Conservation (phyloP, 768 basidiomycete genomes). For the Lentinula aciculospora region DNA sequence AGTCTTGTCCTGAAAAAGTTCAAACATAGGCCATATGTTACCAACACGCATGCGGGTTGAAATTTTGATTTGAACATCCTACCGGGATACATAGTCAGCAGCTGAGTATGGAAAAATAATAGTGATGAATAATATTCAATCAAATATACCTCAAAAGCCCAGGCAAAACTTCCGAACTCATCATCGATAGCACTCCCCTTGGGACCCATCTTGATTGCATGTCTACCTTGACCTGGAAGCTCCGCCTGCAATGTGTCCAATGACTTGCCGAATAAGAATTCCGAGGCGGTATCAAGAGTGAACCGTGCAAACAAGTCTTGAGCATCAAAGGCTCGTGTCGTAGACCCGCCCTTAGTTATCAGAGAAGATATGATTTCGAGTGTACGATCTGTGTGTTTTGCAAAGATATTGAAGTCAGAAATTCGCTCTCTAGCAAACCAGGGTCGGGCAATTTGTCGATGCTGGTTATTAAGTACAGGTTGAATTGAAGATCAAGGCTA, state of each 20-base stretch:
- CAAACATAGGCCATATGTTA: conserved; percentile 9
- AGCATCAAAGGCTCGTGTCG: conserved; percentile 11
- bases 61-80: conserved; percentile 7
- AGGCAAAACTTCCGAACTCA: conserved; percentile 34
- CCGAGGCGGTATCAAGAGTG: conserved; percentile 34
- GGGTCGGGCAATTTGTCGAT: conserved; percentile 40
- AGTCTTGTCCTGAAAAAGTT: conserved; percentile 9
- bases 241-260: conserved; percentile 31
- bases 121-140: too few species aligned
- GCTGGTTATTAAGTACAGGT: too few species aligned
- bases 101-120: background rate
- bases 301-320: conserved; percentile 37
- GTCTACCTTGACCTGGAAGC: conserved; percentile 24
- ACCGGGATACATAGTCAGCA: background rate
- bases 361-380: background rate
- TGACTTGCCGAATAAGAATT: conserved; percentile 42
- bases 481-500: too few species aligned
- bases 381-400: conserved; percentile 25
- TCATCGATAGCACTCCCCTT: conserved; percentile 33
- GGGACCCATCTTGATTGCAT: conserved; percentile 15
- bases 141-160: conserved; percentile 26
- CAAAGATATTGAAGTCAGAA: conserved; percentile 42
- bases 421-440: conserved; percentile 44
- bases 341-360: conserved; percentile 20
- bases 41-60: conserved; percentile 3